Percentiles rank a stretch among this genome's conserved stretches.
These are phyloP conservation scores for Hypoxylon sp. DNA, from an alignment of 2,329 filamentous ascomycete species.

Conservation along the genomic window DNA sequence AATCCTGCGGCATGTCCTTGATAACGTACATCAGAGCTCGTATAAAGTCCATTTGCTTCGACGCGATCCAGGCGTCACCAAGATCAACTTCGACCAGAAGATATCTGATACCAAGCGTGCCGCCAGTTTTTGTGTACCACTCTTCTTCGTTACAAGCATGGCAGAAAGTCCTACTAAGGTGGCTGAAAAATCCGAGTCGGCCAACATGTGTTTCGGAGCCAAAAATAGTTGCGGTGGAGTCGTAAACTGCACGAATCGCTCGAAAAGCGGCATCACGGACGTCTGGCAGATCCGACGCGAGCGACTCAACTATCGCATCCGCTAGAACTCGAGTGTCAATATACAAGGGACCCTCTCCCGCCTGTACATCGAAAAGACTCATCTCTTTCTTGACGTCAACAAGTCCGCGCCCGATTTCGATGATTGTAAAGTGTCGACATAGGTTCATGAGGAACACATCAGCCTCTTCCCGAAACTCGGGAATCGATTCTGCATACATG, in stretches of 20 bases:
- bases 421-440: conserved; percentile 89
- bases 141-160: conserved; percentile 98
- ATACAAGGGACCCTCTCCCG: conserved; percentile 88
- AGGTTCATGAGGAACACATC: conserved; percentile 82
- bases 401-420: conserved; percentile 90
- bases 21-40: conserved; percentile 96
- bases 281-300: conserved; percentile 85
- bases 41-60: conserved; percentile 88
- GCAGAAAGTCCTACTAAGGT: conserved; percentile 86
- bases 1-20: conserved; percentile 96
- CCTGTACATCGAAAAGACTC: conserved; percentile 85
- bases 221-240: conserved; percentile 83
- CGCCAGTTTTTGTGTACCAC: conserved; percentile 98
- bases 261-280: conserved; percentile 87
- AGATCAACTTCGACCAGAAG: conserved; percentile 88
- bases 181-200: conserved; percentile 85
- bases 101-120: conserved; percentile 89
- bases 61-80: conserved; percentile 84
- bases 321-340: conserved; percentile 90
- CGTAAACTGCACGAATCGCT: conserved; percentile 83
- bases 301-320: conserved; percentile 89
- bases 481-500: conserved; percentile 86
- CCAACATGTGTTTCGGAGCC: conserved; percentile 80
- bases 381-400: conserved; percentile 82
- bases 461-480: conserved; percentile 83